Conservation (phyloP, 2,329 filamentous ascomycete species). For the Fusarium mundagurra region DNA sequence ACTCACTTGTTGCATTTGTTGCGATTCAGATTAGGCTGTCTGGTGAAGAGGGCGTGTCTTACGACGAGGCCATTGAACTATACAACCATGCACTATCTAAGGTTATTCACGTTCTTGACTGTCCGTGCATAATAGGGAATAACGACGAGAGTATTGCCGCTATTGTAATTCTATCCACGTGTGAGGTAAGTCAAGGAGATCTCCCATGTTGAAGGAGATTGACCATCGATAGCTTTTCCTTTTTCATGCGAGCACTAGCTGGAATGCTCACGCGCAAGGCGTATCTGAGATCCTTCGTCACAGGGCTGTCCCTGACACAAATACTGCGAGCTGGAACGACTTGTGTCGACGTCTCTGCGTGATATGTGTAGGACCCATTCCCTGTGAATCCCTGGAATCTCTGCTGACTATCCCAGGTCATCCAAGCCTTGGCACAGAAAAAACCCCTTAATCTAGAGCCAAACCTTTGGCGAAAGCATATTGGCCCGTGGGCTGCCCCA, state of each 20-base stretch:
- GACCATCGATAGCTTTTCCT: background rate
- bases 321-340: background rate
- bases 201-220: no score
- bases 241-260: background rate
- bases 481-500: background rate
- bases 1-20: constrained; percentile 6
- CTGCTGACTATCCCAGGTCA: background rate
- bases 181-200: background rate
- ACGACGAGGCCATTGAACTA: background rate
- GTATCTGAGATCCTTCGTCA: constrained; percentile 10
- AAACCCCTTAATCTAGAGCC: background rate
- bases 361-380: background rate
- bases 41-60: background rate
- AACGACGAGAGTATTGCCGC: constrained; percentile 1
- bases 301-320: background rate
- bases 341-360: constrained; percentile 6
- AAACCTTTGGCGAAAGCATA: background rate
- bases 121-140: accelerated
- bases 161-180: constrained; percentile 3
- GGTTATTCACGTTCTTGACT: background rate
- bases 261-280: constrained; percentile 3
- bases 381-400: accelerated
- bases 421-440: background rate
- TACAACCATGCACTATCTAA: constrained; percentile 1
- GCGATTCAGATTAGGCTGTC: constrained; percentile 7